phyloP scores from a whole-genome alignment of 495 filamentous ascomycete genomes.

The Aspergillus egyptiacus region DNA sequence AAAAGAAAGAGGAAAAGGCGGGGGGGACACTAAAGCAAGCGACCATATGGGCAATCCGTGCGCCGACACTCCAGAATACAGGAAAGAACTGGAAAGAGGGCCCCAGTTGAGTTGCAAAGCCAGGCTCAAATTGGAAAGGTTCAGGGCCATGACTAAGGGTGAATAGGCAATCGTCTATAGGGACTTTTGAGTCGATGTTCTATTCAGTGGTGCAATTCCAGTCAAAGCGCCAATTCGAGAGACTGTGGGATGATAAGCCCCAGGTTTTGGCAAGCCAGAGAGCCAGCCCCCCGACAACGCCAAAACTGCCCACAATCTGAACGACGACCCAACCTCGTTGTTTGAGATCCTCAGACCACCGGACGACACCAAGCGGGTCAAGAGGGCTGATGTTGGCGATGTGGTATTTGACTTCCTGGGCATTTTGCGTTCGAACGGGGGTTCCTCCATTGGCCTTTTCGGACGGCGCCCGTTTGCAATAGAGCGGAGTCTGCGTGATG shows the following conservation, averaged over 20 bases:
- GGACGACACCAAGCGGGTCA: constrained; percentile 73
- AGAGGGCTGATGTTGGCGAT: constrained; percentile 41
- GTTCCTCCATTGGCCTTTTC: constrained; percentile 21
- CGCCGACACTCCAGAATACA: no score
- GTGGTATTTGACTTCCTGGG: constrained; percentile 23
- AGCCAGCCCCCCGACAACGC: constrained; percentile 67
- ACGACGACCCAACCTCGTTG: constrained; percentile 61
- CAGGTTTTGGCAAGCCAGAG: constrained; percentile 53
- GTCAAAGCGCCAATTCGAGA: constrained; percentile 37
- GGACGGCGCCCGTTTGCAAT: constrained; percentile 18
- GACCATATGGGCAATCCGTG: no score
- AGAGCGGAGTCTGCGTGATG: constrained; percentile 34
- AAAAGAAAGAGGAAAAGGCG: no score
- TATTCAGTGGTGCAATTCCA: constrained; percentile 20
- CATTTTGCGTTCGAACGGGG: constrained; percentile 22
- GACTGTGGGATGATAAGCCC: constrained; percentile 33
- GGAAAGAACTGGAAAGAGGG: not conserved
- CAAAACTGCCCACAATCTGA: constrained; percentile 72
- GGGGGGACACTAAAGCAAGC: no score
- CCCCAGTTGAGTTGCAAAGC: not conserved
- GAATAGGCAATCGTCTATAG: not conserved
- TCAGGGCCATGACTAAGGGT: no score
- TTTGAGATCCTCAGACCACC: constrained; percentile 62
- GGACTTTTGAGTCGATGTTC: not conserved
- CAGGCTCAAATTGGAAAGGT: not conserved